These are phyloP conservation scores for Dionaea muscipula DNA, from an alignment of 179 eudicot genomes.

Conservation along the genomic window DNA sequence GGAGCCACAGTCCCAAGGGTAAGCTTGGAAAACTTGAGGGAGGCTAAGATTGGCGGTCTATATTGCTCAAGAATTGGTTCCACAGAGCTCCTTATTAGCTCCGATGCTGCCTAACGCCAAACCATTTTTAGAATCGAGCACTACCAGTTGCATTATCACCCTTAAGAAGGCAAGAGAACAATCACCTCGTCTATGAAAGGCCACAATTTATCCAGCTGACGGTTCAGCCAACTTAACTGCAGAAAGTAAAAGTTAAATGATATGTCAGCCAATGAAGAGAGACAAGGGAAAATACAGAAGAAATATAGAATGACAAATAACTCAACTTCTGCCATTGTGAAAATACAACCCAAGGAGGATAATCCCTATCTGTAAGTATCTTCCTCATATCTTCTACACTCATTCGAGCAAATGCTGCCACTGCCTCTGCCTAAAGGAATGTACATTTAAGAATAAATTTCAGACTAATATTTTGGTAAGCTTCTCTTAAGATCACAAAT, in stretches of 20 bases:
- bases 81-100: constrained; percentile 54
- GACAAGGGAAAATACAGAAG: background rate
- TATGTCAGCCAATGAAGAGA: background rate
- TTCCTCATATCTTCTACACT: constrained; percentile 66
- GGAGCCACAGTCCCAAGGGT: constrained; percentile 95
- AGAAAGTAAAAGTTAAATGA: constrained; percentile 11
- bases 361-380: constrained; percentile 42
- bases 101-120: constrained; percentile 69
- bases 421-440: constrained; percentile 39
- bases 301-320: constrained; percentile 3
- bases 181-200: constrained; percentile 70
- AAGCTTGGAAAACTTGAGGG: constrained; percentile 59
- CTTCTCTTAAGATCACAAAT: background rate
- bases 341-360: constrained; percentile 79
- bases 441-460: background rate
- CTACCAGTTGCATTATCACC: background rate
- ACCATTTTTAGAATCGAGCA: too few relatives aligned
- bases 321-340: constrained; percentile 64
- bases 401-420: constrained; percentile 63
- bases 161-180: background rate
- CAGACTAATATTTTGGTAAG: background rate
- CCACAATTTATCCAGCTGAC: constrained; percentile 66
- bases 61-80: constrained; percentile 89
- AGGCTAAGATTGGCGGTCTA: constrained; percentile 49
- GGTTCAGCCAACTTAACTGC: constrained; percentile 80